Conservation (phyloP, 768 basidiomycete genomes). For the Lentinus brumalis region DNA sequence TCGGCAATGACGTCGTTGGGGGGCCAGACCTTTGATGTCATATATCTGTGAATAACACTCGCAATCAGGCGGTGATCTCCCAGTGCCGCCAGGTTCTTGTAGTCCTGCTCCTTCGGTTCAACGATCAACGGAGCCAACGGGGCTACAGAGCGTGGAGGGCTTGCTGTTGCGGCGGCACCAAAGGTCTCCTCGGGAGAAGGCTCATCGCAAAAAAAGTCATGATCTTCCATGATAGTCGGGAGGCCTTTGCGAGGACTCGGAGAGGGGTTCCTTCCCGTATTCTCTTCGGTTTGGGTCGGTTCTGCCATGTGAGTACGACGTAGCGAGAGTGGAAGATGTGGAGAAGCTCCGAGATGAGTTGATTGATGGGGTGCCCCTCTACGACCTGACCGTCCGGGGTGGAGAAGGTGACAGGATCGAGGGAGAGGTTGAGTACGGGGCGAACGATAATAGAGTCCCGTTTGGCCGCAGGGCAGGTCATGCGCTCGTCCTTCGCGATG, state of each 20-base stretch:
- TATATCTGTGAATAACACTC: neutral
- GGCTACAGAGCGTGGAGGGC: no score
- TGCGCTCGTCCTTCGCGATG: neutral
- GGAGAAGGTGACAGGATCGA: neutral
- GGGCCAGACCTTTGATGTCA: neutral
- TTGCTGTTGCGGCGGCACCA: neutral
- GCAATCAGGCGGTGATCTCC: neutral
- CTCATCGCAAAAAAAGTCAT: no score
- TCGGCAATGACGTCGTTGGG: neutral
- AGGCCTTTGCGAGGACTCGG: neutral
- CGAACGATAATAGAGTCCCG: neutral
- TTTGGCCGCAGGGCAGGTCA: neutral
- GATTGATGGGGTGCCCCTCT: neutral
- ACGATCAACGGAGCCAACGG: no score
- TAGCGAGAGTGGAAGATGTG: neutral
- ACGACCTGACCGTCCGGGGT: neutral
- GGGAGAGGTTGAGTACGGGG: neutral
- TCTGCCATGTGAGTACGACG: neutral
- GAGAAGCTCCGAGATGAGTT: neutral
- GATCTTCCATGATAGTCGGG: no score
- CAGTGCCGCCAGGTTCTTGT: neutral
- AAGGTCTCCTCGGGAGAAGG: neutral
- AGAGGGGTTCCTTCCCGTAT: neutral
- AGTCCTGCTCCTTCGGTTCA: no score
- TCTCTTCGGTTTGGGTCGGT: neutral